phyloP scores from a whole-genome alignment of 2,329 filamentous ascomycete genomes.

The Helotiales sp. region DNA sequence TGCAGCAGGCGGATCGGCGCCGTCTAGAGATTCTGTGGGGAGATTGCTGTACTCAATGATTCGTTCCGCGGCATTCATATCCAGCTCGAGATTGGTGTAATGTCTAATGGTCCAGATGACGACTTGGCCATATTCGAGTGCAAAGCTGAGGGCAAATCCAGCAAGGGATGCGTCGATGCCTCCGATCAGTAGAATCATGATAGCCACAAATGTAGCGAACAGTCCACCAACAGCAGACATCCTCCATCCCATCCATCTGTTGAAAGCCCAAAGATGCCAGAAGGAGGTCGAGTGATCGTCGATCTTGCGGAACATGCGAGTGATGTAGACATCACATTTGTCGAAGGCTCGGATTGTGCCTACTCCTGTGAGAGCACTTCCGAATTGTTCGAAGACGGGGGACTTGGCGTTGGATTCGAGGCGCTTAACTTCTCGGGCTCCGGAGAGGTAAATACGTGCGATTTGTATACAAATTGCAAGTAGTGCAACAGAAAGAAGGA shows the following conservation, averaged over 20 bases:
- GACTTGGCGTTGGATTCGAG: slow-evolving; percentile 79
- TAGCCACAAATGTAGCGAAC: slow-evolving; percentile 69
- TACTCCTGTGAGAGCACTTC: slow-evolving; percentile 72
- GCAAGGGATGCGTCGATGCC: slow-evolving; percentile 71
- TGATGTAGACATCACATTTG: slow-evolving; percentile 68
- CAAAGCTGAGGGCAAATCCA: slow-evolving; percentile 77
- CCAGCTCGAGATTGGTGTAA: slow-evolving; percentile 73
- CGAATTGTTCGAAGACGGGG: slow-evolving; percentile 81
- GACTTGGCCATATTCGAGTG: slow-evolving; percentile 68
- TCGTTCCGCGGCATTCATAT: slow-evolving; percentile 80
- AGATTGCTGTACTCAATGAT: slow-evolving; percentile 77
- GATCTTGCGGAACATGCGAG: slow-evolving; percentile 71
- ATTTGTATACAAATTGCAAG: slow-evolving; percentile 62
- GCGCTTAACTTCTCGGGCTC: slow-evolving; percentile 75
- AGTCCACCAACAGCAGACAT: slow-evolving; percentile 71
- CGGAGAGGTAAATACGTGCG: slow-evolving; percentile 68
- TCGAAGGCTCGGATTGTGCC: slow-evolving; percentile 77
- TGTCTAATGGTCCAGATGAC: slow-evolving; percentile 70
- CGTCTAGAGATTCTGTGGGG: slow-evolving; percentile 68
- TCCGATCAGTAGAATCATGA: slow-evolving; percentile 65
- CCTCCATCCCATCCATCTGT: slow-evolving; percentile 77
- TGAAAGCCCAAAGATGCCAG: slow-evolving; percentile 73
- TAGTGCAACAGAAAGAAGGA: slow-evolving; percentile 64
- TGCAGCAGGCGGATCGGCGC: slow-evolving; percentile 65
- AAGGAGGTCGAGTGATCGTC: slow-evolving; percentile 70